Evolutionary conservation across 2,329 filamentous ascomycete species (phyloP).

Genomic region (Hypoxylon sp.): DNA sequence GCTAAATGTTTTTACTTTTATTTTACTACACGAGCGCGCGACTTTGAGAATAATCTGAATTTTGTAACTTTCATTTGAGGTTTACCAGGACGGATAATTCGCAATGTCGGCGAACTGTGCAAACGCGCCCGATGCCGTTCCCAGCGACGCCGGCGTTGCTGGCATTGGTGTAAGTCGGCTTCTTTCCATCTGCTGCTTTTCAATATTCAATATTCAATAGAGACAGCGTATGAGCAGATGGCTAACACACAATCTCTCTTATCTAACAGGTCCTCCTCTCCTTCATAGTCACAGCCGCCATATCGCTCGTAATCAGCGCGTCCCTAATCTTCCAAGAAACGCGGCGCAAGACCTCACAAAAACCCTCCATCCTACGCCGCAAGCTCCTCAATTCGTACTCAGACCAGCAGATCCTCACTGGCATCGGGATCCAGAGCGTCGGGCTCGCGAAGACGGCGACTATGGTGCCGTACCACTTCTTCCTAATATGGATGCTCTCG

Average conservation of each 20-base stretch:
- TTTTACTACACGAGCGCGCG: background rate
- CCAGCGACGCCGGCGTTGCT: constrained; percentile 66
- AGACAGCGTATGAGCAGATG: background rate
- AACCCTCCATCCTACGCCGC: constrained; percentile 68
- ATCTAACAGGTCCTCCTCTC: constrained; percentile 70
- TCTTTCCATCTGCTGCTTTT: background rate
- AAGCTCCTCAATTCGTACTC: constrained; percentile 76
- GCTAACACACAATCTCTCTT: constrained; percentile 7
- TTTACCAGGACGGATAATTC: background rate
- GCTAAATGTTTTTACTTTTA: background rate
- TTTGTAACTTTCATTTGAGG: background rate
- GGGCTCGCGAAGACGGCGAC: constrained; percentile 71
- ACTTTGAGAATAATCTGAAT: background rate
- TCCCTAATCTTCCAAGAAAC: constrained; percentile 71
- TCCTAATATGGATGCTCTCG: constrained; percentile 78
- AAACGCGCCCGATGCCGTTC: constrained; percentile 55
- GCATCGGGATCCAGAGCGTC: constrained; percentile 76
- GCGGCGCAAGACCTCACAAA: constrained; percentile 53
- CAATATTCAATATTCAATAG: background rate
- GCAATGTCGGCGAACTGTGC: constrained; percentile 57
- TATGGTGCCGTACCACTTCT: constrained; percentile 78
- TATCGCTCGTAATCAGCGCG: constrained; percentile 69
- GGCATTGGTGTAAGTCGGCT: constrained; percentile 63
- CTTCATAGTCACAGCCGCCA: constrained; percentile 74
- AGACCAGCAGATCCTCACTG: constrained; percentile 78